Base-by-base conservation (phyloP, 1,284 basidiomycete species). In the Blastosporella zonata region DNA sequence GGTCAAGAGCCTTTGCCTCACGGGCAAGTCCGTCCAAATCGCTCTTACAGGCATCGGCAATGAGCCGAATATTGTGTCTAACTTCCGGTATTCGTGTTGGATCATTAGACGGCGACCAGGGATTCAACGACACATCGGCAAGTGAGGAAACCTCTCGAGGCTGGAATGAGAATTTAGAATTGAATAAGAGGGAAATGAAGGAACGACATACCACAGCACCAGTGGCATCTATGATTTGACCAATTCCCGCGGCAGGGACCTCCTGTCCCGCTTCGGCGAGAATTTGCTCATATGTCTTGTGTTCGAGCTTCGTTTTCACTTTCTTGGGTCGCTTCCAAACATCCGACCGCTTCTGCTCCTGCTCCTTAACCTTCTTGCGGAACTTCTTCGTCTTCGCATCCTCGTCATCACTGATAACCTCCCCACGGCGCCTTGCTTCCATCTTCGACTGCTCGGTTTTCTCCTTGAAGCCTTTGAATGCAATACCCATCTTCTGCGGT, bases 211-310 rank as follows among this genome's bases (percentile, higher is more conserved):
- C 91, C 58, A 90, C 90, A 50, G 90, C 89, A 34, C 94, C 90
- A 12, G 92, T 90, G n/a, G 94, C 90, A 67, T 98, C 95, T 46
- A 97, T 88, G 27, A 98, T 94, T 57, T 87, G 81, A 2, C 92
- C 93, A 39, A 93, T 66, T 1, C 84, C 82, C 2, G 82, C 59
- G 3, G 70, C 59, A 2, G 74, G 60, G 1, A 75, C 70, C 29
- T 84, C 79, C 53, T 79, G 73, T 0, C 87, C 89, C 17, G 87
- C 84, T 64, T 95, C 93, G 2, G 88, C 87, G 38, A 97, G 65
- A 48, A 97, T 90, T 66, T 98, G 82, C 66, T 98, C 95, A 62
- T 97, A 97, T 0, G 93, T 93, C 74, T 94, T 95, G 71, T 96
- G 92, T 62, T 93, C 84, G 21, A 94, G 74, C 67, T 83, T 90